phyloP scores from a whole-genome alignment of 345 rosid genomes.

The Turritis glabra region DNA sequence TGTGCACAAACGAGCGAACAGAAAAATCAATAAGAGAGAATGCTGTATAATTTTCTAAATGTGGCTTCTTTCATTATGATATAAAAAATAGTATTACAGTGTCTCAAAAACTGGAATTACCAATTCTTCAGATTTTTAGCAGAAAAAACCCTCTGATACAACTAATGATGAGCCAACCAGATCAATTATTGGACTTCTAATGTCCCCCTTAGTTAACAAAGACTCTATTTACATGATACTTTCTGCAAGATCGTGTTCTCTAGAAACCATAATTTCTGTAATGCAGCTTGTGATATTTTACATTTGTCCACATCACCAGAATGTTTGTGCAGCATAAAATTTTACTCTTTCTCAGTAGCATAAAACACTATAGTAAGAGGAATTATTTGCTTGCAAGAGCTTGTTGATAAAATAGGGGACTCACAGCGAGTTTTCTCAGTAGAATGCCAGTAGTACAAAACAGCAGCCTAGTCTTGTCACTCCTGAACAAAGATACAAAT shows the following conservation, averaged over 20 bases:
- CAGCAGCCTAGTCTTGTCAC: slow-evolving; percentile 81
- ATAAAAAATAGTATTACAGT: neutral
- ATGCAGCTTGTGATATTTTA: slow-evolving; percentile 9
- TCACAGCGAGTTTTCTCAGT: slow-evolving; percentile 79
- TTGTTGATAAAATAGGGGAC: slow-evolving; percentile 2
- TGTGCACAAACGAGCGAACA: slow-evolving; percentile 19
- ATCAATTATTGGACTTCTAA: slow-evolving; percentile 1
- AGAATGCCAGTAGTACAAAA: slow-evolving; percentile 95
- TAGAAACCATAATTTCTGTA: slow-evolving; percentile 12
- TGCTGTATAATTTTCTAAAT: neutral
- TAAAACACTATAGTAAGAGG: neutral
- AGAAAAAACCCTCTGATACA: slow-evolving; percentile 3
- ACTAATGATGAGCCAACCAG: neutral
- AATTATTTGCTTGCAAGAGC: slow-evolving; percentile 5
- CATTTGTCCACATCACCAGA: slow-evolving; percentile 1
- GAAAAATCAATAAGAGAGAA: slow-evolving; percentile 1
- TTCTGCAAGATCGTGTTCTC: neutral
- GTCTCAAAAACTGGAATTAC: slow-evolving; percentile 12
- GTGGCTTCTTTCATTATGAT: neutral
- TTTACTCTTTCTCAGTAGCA: slow-evolving; percentile 13
- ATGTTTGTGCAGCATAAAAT: slow-evolving; percentile 1
- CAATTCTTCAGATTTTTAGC: slow-evolving; percentile 10
- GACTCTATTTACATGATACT: neutral
- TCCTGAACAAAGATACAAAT: slow-evolving; percentile 54
- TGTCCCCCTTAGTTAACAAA: neutral